Evolutionary conservation across 306 rosid genomes (phyloP).

Genomic region (Abrus precatorius): DNA sequence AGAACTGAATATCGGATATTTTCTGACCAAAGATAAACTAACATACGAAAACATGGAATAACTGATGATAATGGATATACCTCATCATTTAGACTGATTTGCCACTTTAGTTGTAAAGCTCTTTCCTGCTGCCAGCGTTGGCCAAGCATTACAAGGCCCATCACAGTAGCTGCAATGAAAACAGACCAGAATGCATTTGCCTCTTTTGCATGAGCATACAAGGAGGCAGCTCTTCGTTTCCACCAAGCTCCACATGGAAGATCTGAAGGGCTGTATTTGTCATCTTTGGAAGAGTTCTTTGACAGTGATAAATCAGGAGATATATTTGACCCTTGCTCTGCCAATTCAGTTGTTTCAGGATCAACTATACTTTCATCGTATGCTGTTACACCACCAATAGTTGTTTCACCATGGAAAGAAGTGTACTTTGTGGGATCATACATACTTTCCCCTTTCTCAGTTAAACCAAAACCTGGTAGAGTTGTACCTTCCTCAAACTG

Average conservation of each 20-base stretch:
- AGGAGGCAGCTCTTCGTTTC: constrained; percentile 88
- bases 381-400: constrained; percentile 52
- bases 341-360: constrained; percentile 57
- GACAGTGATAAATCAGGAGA: constrained; percentile 60
- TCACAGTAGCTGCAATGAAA: constrained; percentile 89
- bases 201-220: constrained; percentile 90
- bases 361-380: constrained; percentile 59
- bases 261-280: constrained; percentile 51
- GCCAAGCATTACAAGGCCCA: constrained; percentile 83
- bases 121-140: constrained; percentile 93
- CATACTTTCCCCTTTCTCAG: constrained; percentile 63
- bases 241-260: constrained; percentile 99
- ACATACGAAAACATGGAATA: not conserved
- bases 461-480: constrained; percentile 62
- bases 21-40: constrained; percentile 22
- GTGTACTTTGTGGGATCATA: constrained; percentile 62
- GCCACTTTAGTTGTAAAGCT: constrained; percentile 84
- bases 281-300: constrained; percentile 55
- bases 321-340: constrained; percentile 57
- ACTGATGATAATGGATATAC: constrained; percentile 39
- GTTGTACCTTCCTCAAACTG: constrained; percentile 76
- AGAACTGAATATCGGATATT: not conserved
- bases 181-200: constrained; percentile 91
- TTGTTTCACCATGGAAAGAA: constrained; percentile 64
- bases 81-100: constrained; percentile 63